Percentiles rank a stretch among this genome's conserved stretches.
phyloP scores from a whole-genome alignment of 306 rosid genomes.

The Glycyrrhiza uralensis region DNA sequence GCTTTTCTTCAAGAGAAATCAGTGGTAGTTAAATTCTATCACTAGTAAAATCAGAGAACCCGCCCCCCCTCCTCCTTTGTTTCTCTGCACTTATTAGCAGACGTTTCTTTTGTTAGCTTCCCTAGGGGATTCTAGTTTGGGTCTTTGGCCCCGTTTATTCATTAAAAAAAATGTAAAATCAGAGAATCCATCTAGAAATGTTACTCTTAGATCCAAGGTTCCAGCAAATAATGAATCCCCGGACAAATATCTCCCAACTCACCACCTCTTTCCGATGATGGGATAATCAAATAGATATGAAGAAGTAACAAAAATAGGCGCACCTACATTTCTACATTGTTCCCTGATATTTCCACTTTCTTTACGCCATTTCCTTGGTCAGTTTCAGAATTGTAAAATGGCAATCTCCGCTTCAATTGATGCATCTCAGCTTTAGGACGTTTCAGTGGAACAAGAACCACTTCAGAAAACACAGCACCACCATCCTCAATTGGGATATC shows the following conservation, averaged over 20 bases:
- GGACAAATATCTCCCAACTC: slow-evolving; percentile 63
- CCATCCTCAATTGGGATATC: slow-evolving; percentile 33
- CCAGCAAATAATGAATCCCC: slow-evolving; percentile 75
- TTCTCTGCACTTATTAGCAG: no score
- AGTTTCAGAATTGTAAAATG: slow-evolving; percentile 7
- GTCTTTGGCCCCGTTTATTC: no score
- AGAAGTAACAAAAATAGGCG: slow-evolving; percentile 26
- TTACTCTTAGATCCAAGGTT: slow-evolving; percentile 53
- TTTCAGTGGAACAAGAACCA: slow-evolving; percentile 30
- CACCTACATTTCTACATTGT: slow-evolving; percentile 30
- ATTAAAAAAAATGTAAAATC: no score
- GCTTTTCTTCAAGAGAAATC: neutral
- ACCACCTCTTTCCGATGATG: slow-evolving; percentile 57
- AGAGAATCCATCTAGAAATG: slow-evolving; percentile 31
- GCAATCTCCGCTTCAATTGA: slow-evolving; percentile 22
- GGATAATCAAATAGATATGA: slow-evolving; percentile 60
- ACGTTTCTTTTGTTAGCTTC: no score
- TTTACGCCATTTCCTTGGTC: slow-evolving; percentile 44
- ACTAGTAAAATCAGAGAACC: slow-evolving; percentile 25
- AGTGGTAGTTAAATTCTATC: slow-evolving; percentile 12
- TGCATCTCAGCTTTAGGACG: slow-evolving; percentile 29
- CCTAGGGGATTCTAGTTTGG: no score
- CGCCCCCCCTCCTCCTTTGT: no score
- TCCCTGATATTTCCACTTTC: slow-evolving; percentile 35
- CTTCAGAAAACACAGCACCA: slow-evolving; percentile 10